A percentile compares a stretch with the other conserved stretches of the same genome.
phyloP scores from a whole-genome alignment of 208 protist species.

The Porcisia hertigi region DNA sequence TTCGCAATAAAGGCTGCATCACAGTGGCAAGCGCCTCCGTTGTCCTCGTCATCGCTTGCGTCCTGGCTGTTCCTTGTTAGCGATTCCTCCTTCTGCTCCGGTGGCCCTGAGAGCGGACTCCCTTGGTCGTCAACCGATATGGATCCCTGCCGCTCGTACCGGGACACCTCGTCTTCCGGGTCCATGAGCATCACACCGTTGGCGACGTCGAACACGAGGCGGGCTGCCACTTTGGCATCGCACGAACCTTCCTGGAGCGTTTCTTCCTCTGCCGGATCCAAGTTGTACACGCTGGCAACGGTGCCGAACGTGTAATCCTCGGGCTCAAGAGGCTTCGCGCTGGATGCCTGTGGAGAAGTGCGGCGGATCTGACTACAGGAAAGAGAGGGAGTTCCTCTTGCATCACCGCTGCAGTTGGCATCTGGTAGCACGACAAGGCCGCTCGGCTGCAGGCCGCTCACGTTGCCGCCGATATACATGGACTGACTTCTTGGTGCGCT shows the following conservation, averaged over 20 bases:
- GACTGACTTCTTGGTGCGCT: slow-evolving; percentile 12
- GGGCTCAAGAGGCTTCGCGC: slow-evolving; percentile 14
- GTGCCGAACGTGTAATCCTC: slow-evolving; percentile 51
- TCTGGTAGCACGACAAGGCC: slow-evolving; percentile 29
- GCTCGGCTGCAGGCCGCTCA: slow-evolving; percentile 4
- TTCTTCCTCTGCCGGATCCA: slow-evolving; percentile 39
- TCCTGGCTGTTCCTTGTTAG: neutral
- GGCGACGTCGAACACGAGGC: slow-evolving; percentile 52
- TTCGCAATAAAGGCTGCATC: slow-evolving; percentile 49
- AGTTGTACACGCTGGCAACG: slow-evolving; percentile 41
- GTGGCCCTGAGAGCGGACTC: neutral
- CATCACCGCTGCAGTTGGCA: slow-evolving; percentile 9
- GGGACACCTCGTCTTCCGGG: slow-evolving; percentile 54
- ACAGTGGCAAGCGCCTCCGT: slow-evolving; percentile 53
- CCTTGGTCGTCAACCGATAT: slow-evolving; percentile 7
- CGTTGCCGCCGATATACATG: neutral
- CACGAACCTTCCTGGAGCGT: slow-evolving; percentile 29
- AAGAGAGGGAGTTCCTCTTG: slow-evolving; percentile 2
- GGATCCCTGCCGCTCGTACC: slow-evolving; percentile 34
- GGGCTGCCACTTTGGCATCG: slow-evolving; percentile 54
- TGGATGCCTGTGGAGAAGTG: slow-evolving; percentile 1
- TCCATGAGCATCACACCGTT: slow-evolving; percentile 53
- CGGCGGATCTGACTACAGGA: slow-evolving; percentile 26
- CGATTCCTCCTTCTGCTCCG: neutral
- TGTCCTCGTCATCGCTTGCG: slow-evolving; percentile 18